Evolutionary conservation across 257 asterid species (phyloP).

Genomic region (Craterostigma plantagineum): DNA sequence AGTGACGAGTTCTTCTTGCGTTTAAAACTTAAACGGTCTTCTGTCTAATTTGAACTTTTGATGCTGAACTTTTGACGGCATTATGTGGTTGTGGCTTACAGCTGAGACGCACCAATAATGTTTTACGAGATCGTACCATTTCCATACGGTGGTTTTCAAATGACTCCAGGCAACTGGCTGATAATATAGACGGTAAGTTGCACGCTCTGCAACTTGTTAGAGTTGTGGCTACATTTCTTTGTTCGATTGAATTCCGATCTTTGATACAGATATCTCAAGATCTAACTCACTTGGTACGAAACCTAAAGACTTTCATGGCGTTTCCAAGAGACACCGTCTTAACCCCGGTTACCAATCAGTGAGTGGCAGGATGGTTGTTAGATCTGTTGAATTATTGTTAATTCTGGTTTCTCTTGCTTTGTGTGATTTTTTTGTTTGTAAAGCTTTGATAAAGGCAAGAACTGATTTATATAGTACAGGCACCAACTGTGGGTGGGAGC

Average conservation of each 20-base stretch:
- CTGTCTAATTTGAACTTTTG: no score
- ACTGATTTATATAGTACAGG: slow-evolving; percentile 23
- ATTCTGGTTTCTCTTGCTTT: slow-evolving; percentile 5
- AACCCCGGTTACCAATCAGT: slow-evolving; percentile 17
- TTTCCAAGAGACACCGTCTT: slow-evolving; percentile 16
- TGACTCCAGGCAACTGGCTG: slow-evolving; percentile 29
- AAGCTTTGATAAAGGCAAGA: slow-evolving; percentile 5
- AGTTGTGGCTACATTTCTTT: not conserved
- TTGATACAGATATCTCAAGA: slow-evolving; percentile 24
- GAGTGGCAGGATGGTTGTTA: slow-evolving; percentile 19
- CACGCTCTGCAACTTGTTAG: no score
- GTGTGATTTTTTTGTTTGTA: slow-evolving; percentile 3
- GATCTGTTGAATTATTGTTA: slow-evolving; percentile 1
- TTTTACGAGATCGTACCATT: slow-evolving; percentile 30
- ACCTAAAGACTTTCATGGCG: slow-evolving; percentile 17
- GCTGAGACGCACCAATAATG: slow-evolving; percentile 33
- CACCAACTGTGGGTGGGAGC: slow-evolving; percentile 15
- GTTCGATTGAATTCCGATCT: not conserved
- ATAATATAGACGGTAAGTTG: slow-evolving; percentile 37
- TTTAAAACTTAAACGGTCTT: no score
- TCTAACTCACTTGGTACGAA: no score
- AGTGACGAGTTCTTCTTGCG: no score
- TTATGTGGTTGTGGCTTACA: slow-evolving; percentile 26
- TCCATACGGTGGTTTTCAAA: slow-evolving; percentile 30
- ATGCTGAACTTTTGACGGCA: slow-evolving; percentile 2